Conservation (phyloP, 768 basidiomycete genomes). For the Pleurotus ostreatus region DNA sequence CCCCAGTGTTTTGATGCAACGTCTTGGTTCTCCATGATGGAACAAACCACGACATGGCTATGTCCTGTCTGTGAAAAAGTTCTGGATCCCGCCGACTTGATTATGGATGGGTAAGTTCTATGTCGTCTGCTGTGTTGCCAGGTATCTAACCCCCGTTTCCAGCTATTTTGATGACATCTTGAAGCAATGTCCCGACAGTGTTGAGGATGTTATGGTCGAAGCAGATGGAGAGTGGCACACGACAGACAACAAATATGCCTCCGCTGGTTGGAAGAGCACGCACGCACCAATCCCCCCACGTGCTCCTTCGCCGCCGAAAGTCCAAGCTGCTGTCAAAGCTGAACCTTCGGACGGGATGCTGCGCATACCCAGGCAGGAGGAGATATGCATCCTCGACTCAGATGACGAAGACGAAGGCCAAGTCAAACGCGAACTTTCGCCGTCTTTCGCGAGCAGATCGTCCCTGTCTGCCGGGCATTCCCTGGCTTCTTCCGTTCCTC, state of each 20-base stretch:
- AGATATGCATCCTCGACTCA: constrained; percentile 67
- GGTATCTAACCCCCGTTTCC: not conserved
- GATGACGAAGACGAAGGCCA: constrained; percentile 77
- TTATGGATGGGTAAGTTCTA: constrained; percentile 79
- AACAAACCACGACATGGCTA: constrained; percentile 92
- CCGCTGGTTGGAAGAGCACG: constrained; percentile 59
- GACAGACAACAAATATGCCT: constrained; percentile 79
- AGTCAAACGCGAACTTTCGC: constrained; percentile 74
- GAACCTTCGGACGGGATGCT: constrained; percentile 35
- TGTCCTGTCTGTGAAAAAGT: constrained; percentile 91
- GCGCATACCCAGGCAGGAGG: constrained; percentile 15
- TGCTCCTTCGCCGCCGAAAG: constrained; percentile 28
- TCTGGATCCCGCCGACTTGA: constrained; percentile 75
- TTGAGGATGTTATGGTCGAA: constrained; percentile 93
- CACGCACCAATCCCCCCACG: constrained; percentile 35
- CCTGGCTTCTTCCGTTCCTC: constrained; percentile 21
- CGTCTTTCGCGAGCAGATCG: constrained; percentile 52
- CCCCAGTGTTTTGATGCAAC: constrained; percentile 93
- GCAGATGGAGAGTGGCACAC: constrained; percentile 97
- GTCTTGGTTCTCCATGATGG: constrained; percentile 94
- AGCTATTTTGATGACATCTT: constrained; percentile 91
- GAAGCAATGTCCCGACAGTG: constrained; percentile 65
- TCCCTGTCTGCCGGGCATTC: constrained; percentile 27
- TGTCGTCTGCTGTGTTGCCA: not conserved
- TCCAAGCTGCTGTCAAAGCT: constrained; percentile 35